Evolutionary conservation across 139 green algal genomes (phyloP), one percentile per base, ranked within the genome.

Genomic region (Picochlorum sp.): DNA sequence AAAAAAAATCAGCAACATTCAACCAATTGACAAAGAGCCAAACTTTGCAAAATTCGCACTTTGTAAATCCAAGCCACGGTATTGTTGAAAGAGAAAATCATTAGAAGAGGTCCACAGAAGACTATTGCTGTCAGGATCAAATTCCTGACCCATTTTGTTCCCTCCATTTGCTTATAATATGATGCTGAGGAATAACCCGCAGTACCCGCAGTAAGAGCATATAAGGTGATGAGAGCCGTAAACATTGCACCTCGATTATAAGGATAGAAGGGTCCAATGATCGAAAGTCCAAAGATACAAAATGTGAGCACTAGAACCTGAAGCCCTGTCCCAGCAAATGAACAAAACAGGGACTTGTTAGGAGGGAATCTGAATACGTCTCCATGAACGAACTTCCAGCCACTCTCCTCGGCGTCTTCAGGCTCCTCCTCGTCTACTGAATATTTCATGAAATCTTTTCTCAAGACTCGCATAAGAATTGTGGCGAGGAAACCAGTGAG

Each of bases 361-460:
- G 69, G 63, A 9, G 89, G 89, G 59, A 93, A 89, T 36, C 89
- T 74, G 73, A 97, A 97, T n/a, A 97, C 89, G 52, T 97, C 89
- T 3, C 85, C 89, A 57, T 96, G 89, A 53, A 97, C 75, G 57
- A 92, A 91, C 80, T 96, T 96, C 89, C 89, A 96, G 31, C 87
- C 83, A 16, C 32, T 50, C 31, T 61, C 55, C 22, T 61, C 55
- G 30, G 44, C 31, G 7, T 79, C 74, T 5, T 69, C 61, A 41
- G 24, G 50, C 31, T 60, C 62, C 45, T 76, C 65, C 26, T 84
- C 73, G 37, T 79, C 65, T 28, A 37, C 52, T 2, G 68, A 82
- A 81, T 87, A 96, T 73, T 91, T 91, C 33, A 94, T 33, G 57
- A 96, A 94, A 72, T 97, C 89, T 59, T 90, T 88, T 69, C 91